Evolutionary conservation across 192 early-diverging fungal species (phyloP), one percentile per base, ranked within the genome.

Genomic region (Ramicandelaber brevisporus): DNA sequence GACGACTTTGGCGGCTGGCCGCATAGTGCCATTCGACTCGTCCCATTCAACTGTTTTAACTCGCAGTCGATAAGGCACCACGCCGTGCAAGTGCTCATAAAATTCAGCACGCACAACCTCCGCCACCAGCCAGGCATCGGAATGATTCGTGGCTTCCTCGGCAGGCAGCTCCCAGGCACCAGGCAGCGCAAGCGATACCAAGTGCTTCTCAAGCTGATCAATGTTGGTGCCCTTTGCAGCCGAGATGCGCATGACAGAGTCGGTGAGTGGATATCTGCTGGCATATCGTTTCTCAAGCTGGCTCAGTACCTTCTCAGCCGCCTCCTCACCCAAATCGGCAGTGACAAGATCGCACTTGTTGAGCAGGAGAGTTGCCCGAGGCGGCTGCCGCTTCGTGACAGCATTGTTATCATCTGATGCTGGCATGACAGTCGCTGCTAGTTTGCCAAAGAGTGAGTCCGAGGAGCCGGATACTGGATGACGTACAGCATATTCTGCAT

Each of bases 41-140:
- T 55, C 31, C 53, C 53, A 55, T 36, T 35, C 39, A 0, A 37
- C 46, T 18, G 48, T 55, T 21, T 43, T 33, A 36, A 49, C 46
- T 11, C 28, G 34, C 11, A 55, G 39, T 1, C 31, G 29, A 11
- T 55, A 55, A 3, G 53, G 53, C 33, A 49, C 16, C 21, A 46
- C 29, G 14, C 53, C 46, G 4, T 5, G 12, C 23, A 55, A 30
- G 1, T 29, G 53, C 12, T 27, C 37, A 22, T 46, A 55, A 46
- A 46, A 55, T 28, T 49, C 43, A 10, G 43, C 46, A 23, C 53
- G 53, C 34, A 55, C 43, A 11, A 45, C 36, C 33, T 55, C 53
- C 27, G 48, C 53, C 13, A 49, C 53, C 5, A 38, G 46, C 43
- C 31, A 31, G 43, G 46, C 26, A 25, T 41, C 42, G 3, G 53